Evolutionary conservation across 2,329 filamentous ascomycete species (phyloP).

Genomic region (Alternaria sp.): DNA sequence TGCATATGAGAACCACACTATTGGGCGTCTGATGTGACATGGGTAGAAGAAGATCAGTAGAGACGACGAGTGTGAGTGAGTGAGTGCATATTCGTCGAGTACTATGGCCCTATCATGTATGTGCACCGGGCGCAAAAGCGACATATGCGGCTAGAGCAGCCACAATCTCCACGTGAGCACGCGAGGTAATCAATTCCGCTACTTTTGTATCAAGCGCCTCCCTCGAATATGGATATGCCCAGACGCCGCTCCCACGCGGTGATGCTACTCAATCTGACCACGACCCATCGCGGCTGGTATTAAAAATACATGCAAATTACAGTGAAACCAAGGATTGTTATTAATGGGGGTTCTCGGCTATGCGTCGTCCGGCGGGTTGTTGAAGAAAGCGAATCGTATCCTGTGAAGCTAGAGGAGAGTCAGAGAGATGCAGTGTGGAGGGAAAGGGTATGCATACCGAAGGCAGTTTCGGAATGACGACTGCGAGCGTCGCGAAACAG

Average conservation of each 20-base stretch:
- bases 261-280: conserved; percentile 42
- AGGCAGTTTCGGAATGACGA: conserved; percentile 95
- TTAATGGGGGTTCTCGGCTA: conserved; percentile 26
- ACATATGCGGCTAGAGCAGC: conserved; percentile 13
- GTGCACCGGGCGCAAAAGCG: conserved; percentile 1
- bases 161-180: conserved; percentile 16
- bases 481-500: conserved; percentile 87
- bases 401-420: conserved; percentile 45
- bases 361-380: conserved; percentile 48
- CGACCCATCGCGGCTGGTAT: conserved; percentile 31
- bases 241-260: conserved; percentile 38
- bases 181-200: conserved; percentile 17
- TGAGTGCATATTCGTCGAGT: not conserved
- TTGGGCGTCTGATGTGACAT: not conserved
- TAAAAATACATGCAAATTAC: conserved; percentile 50
- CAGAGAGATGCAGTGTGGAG: conserved; percentile 2
- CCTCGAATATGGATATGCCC: conserved; percentile 18
- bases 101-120: not conserved
- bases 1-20: not conserved
- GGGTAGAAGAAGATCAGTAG: not conserved
- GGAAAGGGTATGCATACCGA: conserved; percentile 70
- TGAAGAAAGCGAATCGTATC: conserved; percentile 51
- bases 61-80: not conserved
- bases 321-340: conserved; percentile 35
- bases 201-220: conserved; percentile 26